These are phyloP conservation scores for Onygena corvina DNA, from an alignment of 2,329 filamentous ascomycete species.

Conservation along the genomic window DNA sequence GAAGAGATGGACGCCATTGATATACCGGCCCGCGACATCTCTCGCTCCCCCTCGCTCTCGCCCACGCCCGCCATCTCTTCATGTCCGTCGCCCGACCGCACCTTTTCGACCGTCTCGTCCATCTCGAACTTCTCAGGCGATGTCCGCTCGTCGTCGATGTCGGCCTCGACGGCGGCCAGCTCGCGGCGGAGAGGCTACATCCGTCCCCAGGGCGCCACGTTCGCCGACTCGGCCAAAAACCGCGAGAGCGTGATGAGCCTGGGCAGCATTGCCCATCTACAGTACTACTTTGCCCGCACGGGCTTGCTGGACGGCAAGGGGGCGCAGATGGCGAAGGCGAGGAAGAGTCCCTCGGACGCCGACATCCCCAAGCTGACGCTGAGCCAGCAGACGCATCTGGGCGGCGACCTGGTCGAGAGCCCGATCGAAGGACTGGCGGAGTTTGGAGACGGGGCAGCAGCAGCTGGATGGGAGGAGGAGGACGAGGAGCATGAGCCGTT, in stretches of 20 bases:
- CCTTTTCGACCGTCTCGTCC: slow-evolving; percentile 37
- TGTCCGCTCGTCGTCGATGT: slow-evolving; percentile 27
- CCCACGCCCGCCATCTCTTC: slow-evolving; percentile 35
- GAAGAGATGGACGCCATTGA: slow-evolving; percentile 11
- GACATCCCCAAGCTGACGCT: slow-evolving; percentile 33
- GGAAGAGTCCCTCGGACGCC: slow-evolving; percentile 40
- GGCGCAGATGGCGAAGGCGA: slow-evolving; percentile 66
- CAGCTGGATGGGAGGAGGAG: slow-evolving; percentile 41
- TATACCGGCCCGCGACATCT: slow-evolving; percentile 23
- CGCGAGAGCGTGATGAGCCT: slow-evolving; percentile 92
- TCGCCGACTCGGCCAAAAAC: slow-evolving; percentile 78
- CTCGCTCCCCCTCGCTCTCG: slow-evolving; percentile 31
- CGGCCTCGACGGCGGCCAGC: slow-evolving; percentile 26
- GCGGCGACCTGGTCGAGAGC: slow-evolving; percentile 40
- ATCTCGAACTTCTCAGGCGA: slow-evolving; percentile 35
- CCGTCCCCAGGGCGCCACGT: slow-evolving; percentile 74
- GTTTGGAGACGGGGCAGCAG: slow-evolving; percentile 29
- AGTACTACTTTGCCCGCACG: slow-evolving; percentile 96
- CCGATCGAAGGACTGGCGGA: slow-evolving; percentile 33
- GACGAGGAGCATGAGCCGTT: slow-evolving; percentile 51
- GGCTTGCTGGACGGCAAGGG: slow-evolving; percentile 89
- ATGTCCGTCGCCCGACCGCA: slow-evolving; percentile 34
- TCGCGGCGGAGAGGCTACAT: slow-evolving; percentile 66
- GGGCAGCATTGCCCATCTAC: slow-evolving; percentile 90
- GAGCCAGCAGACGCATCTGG: slow-evolving; percentile 29